phyloP scores from a whole-genome alignment of 2,329 filamentous ascomycete species.

The Dryadomyces quercivorus region DNA sequence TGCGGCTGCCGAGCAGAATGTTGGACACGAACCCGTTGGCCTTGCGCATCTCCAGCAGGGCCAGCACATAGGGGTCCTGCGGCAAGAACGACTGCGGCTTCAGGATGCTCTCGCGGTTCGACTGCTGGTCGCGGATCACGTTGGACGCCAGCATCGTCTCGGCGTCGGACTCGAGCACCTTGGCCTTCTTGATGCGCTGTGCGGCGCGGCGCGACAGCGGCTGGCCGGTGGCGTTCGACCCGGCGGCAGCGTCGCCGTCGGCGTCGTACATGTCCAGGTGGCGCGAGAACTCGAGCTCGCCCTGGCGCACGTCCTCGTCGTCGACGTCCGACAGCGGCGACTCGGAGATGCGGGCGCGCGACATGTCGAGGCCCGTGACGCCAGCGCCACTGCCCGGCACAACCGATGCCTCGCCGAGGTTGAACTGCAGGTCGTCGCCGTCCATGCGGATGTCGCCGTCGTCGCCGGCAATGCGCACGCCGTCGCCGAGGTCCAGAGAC shows the following conservation, averaged over 20 bases:
- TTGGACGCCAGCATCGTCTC: conserved; percentile 64
- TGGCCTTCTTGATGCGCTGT: conserved; percentile 64
- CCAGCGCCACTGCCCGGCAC: conserved; percentile 35
- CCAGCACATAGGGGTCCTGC: conserved; percentile 73
- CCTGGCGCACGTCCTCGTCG: conserved; percentile 46
- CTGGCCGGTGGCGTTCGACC: conserved; percentile 11
- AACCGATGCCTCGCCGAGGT: conserved; percentile 47
- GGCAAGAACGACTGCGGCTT: conserved; percentile 74
- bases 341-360: conserved; percentile 52
- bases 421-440: conserved; percentile 52
- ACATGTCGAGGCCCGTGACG: conserved; percentile 31
- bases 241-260: conserved; percentile 42
- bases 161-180: conserved; percentile 68
- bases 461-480: conserved; percentile 48
- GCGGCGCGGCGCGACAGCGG: conserved; percentile 55
- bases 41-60: conserved; percentile 84
- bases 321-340: conserved; percentile 60
- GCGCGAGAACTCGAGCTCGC: conserved; percentile 45
- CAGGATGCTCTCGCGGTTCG: conserved; percentile 75
- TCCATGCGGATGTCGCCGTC: conserved; percentile 53
- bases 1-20: conserved; percentile 70
- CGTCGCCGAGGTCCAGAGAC: conserved; percentile 40
- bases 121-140: conserved; percentile 77
- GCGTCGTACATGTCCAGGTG: conserved; percentile 49
- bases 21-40: conserved; percentile 81